Conservation (phyloP, 805 yeast species). For the Starmerella bombi region DNA sequence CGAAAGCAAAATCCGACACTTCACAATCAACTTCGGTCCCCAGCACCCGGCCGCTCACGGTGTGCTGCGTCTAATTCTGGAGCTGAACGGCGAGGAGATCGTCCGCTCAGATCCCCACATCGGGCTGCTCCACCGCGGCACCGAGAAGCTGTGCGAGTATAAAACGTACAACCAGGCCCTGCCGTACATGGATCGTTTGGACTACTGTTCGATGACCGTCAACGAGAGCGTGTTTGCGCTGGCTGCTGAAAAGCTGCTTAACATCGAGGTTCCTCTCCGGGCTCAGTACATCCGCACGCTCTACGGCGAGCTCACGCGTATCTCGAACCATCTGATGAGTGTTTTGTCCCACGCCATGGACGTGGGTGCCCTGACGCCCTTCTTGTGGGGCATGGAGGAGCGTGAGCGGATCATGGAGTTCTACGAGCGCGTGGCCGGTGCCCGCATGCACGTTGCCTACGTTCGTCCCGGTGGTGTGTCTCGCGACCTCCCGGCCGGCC, state of each 20-base stretch:
- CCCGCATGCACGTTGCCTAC: slow-evolving; percentile 78
- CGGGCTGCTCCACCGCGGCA: slow-evolving; percentile 77
- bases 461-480: slow-evolving; percentile 88
- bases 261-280: slow-evolving; percentile 73
- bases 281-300: slow-evolving; percentile 74
- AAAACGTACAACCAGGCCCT: slow-evolving; percentile 80
- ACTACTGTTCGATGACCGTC: slow-evolving; percentile 78
- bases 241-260: slow-evolving; percentile 73
- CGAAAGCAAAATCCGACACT: slow-evolving; percentile 55
- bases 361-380: slow-evolving; percentile 87
- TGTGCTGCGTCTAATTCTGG: slow-evolving; percentile 72
- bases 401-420: slow-evolving; percentile 88
- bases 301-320: slow-evolving; percentile 76
- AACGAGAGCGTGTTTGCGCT: slow-evolving; percentile 74
- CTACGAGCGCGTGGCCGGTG: slow-evolving; percentile 82
- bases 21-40: slow-evolving; percentile 82
- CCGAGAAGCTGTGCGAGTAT: slow-evolving; percentile 75
- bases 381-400: slow-evolving; percentile 89
- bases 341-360: slow-evolving; percentile 83
- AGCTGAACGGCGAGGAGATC: slow-evolving; percentile 79
- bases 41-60: slow-evolving; percentile 96
- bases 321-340: slow-evolving; percentile 76
- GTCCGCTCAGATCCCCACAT: slow-evolving; percentile 81
- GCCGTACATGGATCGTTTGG: slow-evolving; percentile 79
- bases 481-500: slow-evolving; percentile 74